Percentiles rank a stretch among this genome's conserved stretches.
Conservation (phyloP, 83 land plant genomes). For the Picea abies region DNA sequence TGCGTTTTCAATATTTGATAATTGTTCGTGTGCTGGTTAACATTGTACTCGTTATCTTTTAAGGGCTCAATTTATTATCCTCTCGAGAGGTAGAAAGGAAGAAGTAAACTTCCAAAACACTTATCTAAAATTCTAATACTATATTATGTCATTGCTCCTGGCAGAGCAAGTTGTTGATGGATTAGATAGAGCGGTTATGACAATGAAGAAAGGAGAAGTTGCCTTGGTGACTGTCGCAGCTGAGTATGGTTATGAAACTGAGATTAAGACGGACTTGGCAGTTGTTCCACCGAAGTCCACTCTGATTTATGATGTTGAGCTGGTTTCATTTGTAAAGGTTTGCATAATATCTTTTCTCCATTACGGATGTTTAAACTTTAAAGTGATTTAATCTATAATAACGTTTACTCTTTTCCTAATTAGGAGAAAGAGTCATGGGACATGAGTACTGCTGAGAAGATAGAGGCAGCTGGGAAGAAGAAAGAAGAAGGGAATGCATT, state of each 20-base stretch:
- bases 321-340: slow-evolving; percentile 83
- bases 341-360: background rate
- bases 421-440: slow-evolving; percentile 96
- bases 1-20: slow-evolving; percentile 25
- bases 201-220: slow-evolving; percentile 92
- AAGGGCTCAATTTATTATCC: background rate
- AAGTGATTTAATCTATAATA: no score
- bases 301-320: slow-evolving; percentile 79
- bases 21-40: slow-evolving; percentile 5
- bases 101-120: no score
- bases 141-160: background rate
- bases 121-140: background rate
- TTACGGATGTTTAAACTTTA: background rate
- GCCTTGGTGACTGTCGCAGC: slow-evolving; percentile 69
- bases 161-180: slow-evolving; percentile 92
- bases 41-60: background rate
- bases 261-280: slow-evolving; percentile 70
- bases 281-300: slow-evolving; percentile 86
- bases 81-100: background rate
- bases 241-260: slow-evolving; percentile 81
- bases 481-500: slow-evolving; percentile 90
- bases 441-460: slow-evolving; percentile 75
- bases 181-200: slow-evolving; percentile 69
- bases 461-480: slow-evolving; percentile 81
- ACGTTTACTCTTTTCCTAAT: background rate